Evolutionary conservation across 306 rosid species (phyloP), one percentile per base, ranked within the genome.

Genomic region (Sophora flavescens): DNA sequence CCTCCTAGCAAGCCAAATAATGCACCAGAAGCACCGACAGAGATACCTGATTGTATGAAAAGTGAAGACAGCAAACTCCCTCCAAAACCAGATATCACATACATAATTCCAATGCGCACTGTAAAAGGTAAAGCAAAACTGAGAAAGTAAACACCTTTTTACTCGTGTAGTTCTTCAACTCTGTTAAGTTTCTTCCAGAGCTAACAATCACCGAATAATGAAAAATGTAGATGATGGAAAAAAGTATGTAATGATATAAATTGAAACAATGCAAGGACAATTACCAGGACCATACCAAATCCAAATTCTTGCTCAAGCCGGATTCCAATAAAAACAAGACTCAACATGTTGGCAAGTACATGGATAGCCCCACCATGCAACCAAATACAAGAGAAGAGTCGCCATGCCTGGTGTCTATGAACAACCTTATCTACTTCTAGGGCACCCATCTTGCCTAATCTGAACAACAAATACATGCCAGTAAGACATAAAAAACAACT

Each of bases 1-100:
- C 91, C 93, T 64, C 98, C 98, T 2, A 90, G 81, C 64, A 93
- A 87, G 69, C 98, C 98, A 84, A 93, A 93, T 51, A 90, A 87
- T 63, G 96, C 98, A 66, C 98, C 98, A 4, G 98, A 93, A 78
- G 98, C 96, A 78, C 98, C 98, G 71, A 93, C 98, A 5, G 98
- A 93, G 51, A 93, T 90, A 15, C 87, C 89, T 39, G 78, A 59
- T 77, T 84, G 78, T 65, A 90, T 82, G 77, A 93, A 90, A 45
- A 93, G 84, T 58, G 94, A 81, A 4, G 98, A 93, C 65, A 89
- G 70, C 82, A 93, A 80, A 82, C 91, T 90, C 63, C 98, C 98
- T 1, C 98, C 94, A 68, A 89, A 90, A 73, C 98, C 98, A 26
- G 96, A 86, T 67, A 93, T 54, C 83, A 89, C 59, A 65, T 93